A percentile compares a stretch with the other conserved stretches of the same genome.
phyloP scores from a whole-genome alignment of 2,329 filamentous ascomycete genomes.

The Penicillium sp. region DNA sequence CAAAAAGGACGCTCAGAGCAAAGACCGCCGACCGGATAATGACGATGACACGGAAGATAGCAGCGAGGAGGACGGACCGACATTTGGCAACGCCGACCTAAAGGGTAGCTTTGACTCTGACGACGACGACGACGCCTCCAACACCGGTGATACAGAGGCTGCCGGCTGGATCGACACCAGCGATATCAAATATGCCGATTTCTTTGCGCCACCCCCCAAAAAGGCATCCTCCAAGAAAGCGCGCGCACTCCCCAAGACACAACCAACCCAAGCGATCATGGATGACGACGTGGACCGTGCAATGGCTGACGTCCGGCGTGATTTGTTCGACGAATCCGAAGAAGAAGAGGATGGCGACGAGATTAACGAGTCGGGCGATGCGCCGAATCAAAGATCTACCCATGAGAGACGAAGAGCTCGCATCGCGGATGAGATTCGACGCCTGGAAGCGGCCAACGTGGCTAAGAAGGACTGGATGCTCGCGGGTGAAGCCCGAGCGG shows the following conservation, averaged over 20 bases:
- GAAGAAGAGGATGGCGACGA: conserved; percentile 59
- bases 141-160: conserved; percentile 54
- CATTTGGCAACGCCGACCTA: conserved; percentile 74
- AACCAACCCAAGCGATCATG: conserved; percentile 44
- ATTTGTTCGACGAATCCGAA: conserved; percentile 73
- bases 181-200: conserved; percentile 84
- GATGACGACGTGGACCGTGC: conserved; percentile 71
- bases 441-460: conserved; percentile 81
- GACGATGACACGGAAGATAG: conserved; percentile 49
- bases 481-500: conserved; percentile 77
- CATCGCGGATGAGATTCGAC: conserved; percentile 82
- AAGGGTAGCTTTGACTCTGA: conserved; percentile 60
- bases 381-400: conserved; percentile 52
- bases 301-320: conserved; percentile 80
- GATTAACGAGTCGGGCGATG: conserved; percentile 55
- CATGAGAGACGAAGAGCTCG: conserved; percentile 85
- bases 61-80: conserved; percentile 67
- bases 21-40: conserved; percentile 31
- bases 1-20: conserved; percentile 13
- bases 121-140: conserved; percentile 61
- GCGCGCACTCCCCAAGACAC: conserved; percentile 53
- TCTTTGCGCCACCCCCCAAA: conserved; percentile 78
- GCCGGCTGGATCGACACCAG: conserved; percentile 70
- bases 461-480: conserved; percentile 89
- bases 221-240: conserved; percentile 59